phyloP scores from a whole-genome alignment of 768 basidiomycete genomes.

The Boletus eberwhitei region DNA sequence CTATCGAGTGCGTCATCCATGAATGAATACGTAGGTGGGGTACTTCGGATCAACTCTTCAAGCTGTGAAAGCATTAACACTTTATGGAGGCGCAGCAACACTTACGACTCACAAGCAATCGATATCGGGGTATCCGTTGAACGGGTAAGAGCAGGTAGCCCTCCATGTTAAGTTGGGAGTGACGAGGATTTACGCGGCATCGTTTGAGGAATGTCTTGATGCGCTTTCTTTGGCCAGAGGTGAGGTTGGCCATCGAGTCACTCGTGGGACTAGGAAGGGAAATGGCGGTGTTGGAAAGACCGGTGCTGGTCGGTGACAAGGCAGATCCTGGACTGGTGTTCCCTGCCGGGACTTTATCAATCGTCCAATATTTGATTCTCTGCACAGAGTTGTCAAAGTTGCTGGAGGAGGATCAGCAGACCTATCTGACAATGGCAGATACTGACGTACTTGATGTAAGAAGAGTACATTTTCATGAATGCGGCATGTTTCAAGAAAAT shows the following conservation, averaged over 20 bases:
- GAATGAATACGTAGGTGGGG: conserved; percentile 74
- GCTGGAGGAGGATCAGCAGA: conserved; percentile 39
- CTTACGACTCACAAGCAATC: conserved; percentile 68
- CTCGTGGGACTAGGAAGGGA: conserved; percentile 40
- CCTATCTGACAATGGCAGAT: conserved; percentile 1
- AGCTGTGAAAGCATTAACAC: conserved; percentile 39
- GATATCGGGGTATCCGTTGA: conserved; percentile 96
- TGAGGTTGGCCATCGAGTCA: conserved; percentile 52
- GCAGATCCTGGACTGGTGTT: conserved; percentile 34
- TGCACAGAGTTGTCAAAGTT: conserved; percentile 93
- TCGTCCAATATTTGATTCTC: conserved; percentile 83
- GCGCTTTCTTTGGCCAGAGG: conserved; percentile 81
- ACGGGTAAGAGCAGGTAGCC: conserved; percentile 93
- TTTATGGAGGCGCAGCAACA: background rate
- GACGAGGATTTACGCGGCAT: conserved; percentile 83
- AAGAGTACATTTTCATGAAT: conserved; percentile 98
- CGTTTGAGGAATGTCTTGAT: conserved; percentile 88
- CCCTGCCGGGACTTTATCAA: conserved; percentile 45
- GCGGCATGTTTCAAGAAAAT: conserved; percentile 94
- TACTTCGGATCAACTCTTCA: conserved; percentile 81
- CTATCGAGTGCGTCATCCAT: conserved; percentile 81
- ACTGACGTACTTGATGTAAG: conserved; percentile 85
- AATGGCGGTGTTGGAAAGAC: conserved; percentile 52
- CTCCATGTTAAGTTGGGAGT: conserved; percentile 92
- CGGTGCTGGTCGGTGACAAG: conserved; percentile 56